Conservation (phyloP, 2,329 filamentous ascomycete species). For the Cryphonectria radicalis region DNA sequence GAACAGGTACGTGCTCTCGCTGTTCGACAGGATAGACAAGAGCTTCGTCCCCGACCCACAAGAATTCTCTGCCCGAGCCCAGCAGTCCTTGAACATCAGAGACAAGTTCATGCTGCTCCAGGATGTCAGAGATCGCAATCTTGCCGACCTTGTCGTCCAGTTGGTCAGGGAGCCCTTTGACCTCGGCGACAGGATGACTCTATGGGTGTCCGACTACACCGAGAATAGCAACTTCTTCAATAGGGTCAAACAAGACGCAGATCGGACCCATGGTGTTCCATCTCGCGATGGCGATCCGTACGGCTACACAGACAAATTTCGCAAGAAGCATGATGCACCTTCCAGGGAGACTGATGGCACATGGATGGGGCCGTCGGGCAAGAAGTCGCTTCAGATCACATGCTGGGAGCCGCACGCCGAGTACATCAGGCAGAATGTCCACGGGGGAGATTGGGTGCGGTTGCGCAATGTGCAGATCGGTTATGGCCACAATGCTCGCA, state of each 20-base stretch:
- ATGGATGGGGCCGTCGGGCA: slow-evolving; percentile 78
- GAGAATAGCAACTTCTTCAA: slow-evolving; percentile 67
- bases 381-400: slow-evolving; percentile 71
- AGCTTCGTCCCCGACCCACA: slow-evolving; percentile 45
- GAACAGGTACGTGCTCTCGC: slow-evolving; percentile 50
- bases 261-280: slow-evolving; percentile 36
- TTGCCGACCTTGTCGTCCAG: slow-evolving; percentile 72
- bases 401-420: slow-evolving; percentile 70
- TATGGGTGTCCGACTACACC: slow-evolving; percentile 87
- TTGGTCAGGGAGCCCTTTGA: slow-evolving; percentile 61
- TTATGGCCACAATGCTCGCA: slow-evolving; percentile 50
- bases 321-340: slow-evolving; percentile 32
- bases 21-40: slow-evolving; percentile 53
- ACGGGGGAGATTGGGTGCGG: slow-evolving; percentile 63
- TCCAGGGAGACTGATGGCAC: slow-evolving; percentile 28
- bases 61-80: slow-evolving; percentile 47
- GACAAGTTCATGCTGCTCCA: slow-evolving; percentile 69
- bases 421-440: slow-evolving; percentile 60
- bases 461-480: slow-evolving; percentile 77
- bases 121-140: slow-evolving; percentile 60
- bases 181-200: slow-evolving; percentile 51
- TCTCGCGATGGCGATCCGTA: slow-evolving; percentile 56
- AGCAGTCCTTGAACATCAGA: slow-evolving; percentile 48
- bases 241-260: slow-evolving; percentile 42
- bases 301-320: slow-evolving; percentile 52